A percentile compares a stretch with the other conserved stretches of the same genome.
Evolutionary conservation across 2,329 filamentous ascomycete genomes (phyloP).

Genomic region (Helicocarpus griseus): DNA sequence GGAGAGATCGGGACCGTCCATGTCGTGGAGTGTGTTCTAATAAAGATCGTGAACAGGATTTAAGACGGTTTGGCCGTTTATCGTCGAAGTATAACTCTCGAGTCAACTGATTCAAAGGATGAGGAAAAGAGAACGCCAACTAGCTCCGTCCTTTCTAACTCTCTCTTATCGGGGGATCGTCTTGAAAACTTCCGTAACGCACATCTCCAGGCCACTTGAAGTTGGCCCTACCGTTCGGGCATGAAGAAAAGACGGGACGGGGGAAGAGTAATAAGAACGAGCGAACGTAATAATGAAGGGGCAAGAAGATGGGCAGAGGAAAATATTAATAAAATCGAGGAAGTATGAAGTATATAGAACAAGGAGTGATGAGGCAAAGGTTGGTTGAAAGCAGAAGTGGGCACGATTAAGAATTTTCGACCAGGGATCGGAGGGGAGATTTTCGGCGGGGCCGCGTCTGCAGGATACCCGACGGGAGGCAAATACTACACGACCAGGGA

Average conservation of each 20-base stretch:
- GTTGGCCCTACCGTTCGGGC: background rate
- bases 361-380: background rate
- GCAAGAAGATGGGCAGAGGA: too few relatives aligned
- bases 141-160: background rate
- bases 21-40: background rate
- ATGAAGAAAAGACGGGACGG: background rate
- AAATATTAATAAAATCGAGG: too few relatives aligned
- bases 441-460: background rate
- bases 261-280: background rate
- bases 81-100: too few relatives aligned
- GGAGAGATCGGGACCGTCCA: background rate
- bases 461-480: background rate
- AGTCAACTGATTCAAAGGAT: too few relatives aligned
- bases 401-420: background rate
- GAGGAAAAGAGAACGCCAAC: too few relatives aligned
- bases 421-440: background rate
- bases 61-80: too few relatives aligned
- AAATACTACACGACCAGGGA: background rate
- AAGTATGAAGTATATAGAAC: too few relatives aligned
- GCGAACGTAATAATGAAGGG: too few relatives aligned
- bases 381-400: background rate
- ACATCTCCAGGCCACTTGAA: background rate
- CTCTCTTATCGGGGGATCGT: background rate
- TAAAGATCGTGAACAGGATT: too few relatives aligned
- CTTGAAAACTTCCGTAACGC: background rate